Percentiles rank a stretch among this genome's conserved stretches.
These are phyloP conservation scores for Adansonia gregorii DNA, from an alignment of 441 rosid species.

Conservation along the genomic window DNA sequence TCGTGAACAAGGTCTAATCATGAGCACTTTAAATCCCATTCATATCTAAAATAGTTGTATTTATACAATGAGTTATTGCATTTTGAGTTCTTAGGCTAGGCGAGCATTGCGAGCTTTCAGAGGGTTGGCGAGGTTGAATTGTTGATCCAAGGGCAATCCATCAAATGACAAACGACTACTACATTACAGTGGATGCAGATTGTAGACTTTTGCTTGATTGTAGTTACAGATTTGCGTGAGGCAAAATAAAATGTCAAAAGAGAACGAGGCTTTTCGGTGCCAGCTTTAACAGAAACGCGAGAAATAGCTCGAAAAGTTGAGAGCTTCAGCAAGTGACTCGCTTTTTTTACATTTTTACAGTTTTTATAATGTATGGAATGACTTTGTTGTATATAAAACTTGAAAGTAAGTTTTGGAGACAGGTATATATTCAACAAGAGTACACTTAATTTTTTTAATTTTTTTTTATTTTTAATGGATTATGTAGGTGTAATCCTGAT, in stretches of 20 bases:
- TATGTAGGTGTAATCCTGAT: too few relatives aligned
- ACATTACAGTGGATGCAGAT: conserved; percentile 89
- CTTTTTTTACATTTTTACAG: background rate
- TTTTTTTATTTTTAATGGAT: too few relatives aligned
- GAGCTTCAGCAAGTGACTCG: conserved; percentile 49
- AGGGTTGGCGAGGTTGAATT: conserved; percentile 82
- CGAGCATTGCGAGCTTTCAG: conserved; percentile 84
- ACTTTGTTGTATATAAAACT: too few relatives aligned
- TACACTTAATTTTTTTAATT: too few relatives aligned
- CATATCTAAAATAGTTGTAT: background rate
- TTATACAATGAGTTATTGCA: conserved; percentile 25
- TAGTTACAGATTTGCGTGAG: conserved; percentile 79
- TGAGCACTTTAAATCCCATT: background rate
- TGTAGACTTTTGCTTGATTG: conserved; percentile 89
- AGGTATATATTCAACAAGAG: too few relatives aligned
- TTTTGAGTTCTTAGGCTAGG: conserved; percentile 58
- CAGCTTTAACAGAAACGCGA: conserved; percentile 69
- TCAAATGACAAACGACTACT: conserved; percentile 74
- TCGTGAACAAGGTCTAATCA: too few relatives aligned
- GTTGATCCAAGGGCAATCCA: conserved; percentile 70
- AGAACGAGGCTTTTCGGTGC: conserved; percentile 73
- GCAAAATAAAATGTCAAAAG: conserved; percentile 77
- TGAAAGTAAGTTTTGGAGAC: too few relatives aligned
- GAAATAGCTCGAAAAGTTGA: conserved; percentile 58
- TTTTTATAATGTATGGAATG: too few relatives aligned